A percentile compares a stretch with the other conserved stretches of the same genome.
Evolutionary conservation across 805 yeast species (phyloP).

Genomic region (Kuraishia borneana): DNA sequence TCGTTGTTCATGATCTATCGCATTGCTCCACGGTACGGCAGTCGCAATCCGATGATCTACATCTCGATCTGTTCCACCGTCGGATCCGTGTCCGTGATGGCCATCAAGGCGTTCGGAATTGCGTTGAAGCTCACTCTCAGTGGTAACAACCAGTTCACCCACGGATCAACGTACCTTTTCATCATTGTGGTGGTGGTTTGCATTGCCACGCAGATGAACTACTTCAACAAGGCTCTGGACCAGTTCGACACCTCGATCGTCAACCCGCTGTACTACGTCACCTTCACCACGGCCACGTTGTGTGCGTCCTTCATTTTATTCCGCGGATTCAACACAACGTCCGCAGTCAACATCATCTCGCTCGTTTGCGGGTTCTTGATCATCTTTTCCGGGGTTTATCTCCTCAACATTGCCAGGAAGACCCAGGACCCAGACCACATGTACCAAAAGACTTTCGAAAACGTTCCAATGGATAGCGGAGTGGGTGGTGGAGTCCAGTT

Average conservation of each 20-base stretch:
- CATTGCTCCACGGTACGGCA: slow-evolving; percentile 74
- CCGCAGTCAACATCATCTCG: slow-evolving; percentile 70
- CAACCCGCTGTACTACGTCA: slow-evolving; percentile 82
- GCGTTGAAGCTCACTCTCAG: slow-evolving; percentile 75
- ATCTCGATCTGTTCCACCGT: slow-evolving; percentile 83
- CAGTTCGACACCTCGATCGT: slow-evolving; percentile 90
- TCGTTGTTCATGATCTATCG: slow-evolving; percentile 71
- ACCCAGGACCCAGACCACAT: slow-evolving; percentile 38
- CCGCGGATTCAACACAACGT: slow-evolving; percentile 78
- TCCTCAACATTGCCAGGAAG: slow-evolving; percentile 68
- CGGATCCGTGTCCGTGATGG: slow-evolving; percentile 84
- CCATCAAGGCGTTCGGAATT: slow-evolving; percentile 88
- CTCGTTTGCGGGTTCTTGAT: slow-evolving; percentile 76
- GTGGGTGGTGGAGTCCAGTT: slow-evolving; percentile 66
- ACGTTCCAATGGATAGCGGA: slow-evolving; percentile 76
- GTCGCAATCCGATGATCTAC: slow-evolving; percentile 77
- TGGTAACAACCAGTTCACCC: slow-evolving; percentile 84
- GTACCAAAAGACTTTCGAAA: slow-evolving; percentile 35
- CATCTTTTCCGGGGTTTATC: slow-evolving; percentile 79
- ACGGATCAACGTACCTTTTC: slow-evolving; percentile 75
- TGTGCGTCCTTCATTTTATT: slow-evolving; percentile 79
- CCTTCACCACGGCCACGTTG: slow-evolving; percentile 82
- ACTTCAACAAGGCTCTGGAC: slow-evolving; percentile 86
- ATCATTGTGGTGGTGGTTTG: slow-evolving; percentile 68
- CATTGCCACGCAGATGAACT: slow-evolving; percentile 86